A percentile compares a stretch with the other conserved stretches of the same genome.
phyloP scores from a whole-genome alignment of 1,284 basidiomycete species.

The Cutaneotrichosporon sp. region DNA sequence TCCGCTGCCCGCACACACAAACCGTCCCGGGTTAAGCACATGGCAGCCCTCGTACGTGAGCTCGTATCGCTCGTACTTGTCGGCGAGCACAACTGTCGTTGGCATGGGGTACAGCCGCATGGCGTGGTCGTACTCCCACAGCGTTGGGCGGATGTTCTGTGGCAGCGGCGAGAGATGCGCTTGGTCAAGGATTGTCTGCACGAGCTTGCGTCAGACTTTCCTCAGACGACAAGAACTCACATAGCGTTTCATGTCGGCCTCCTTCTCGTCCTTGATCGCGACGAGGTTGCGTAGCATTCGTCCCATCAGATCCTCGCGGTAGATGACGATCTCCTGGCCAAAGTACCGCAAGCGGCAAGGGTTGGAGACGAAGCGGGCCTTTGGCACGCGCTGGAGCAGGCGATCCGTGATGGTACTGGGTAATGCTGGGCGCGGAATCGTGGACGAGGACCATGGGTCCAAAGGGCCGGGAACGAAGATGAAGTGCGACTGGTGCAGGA shows the following conservation, averaged over 20 bases:
- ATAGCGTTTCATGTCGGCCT: conserved; percentile 75
- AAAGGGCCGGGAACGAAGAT: conserved; percentile 91
- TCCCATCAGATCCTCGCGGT: conserved; percentile 89
- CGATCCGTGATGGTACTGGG: conserved; percentile 70
- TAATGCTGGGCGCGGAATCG: conserved; percentile 75
- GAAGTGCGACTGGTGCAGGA: conserved; percentile 79
- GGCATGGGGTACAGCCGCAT: conserved; percentile 93
- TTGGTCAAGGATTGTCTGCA: conserved; percentile 90
- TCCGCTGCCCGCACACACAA: conserved; percentile 62
- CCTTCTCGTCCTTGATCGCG: conserved; percentile 75
- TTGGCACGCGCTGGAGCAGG: conserved; percentile 69
- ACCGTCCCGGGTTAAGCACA: conserved; percentile 95
- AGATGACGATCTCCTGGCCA: conserved; percentile 92
- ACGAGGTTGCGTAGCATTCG: conserved; percentile 89
- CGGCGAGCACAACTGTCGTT: conserved; percentile 89
- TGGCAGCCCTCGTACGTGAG: conserved; percentile 97
- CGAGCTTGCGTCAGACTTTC: conserved; percentile 61
- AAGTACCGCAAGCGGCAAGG: conserved; percentile 95
- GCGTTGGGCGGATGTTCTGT: conserved; percentile 75
- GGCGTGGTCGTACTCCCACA: conserved; percentile 90
- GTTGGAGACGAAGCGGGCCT: conserved; percentile 80
- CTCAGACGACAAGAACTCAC: conserved; percentile 56
- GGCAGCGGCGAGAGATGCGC: conserved; percentile 85
- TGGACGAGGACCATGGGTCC: conserved; percentile 75
- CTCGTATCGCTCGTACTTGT: conserved; percentile 94